Conservation (phyloP, 495 filamentous ascomycete species). For the Penicillium verhagenii region DNA sequence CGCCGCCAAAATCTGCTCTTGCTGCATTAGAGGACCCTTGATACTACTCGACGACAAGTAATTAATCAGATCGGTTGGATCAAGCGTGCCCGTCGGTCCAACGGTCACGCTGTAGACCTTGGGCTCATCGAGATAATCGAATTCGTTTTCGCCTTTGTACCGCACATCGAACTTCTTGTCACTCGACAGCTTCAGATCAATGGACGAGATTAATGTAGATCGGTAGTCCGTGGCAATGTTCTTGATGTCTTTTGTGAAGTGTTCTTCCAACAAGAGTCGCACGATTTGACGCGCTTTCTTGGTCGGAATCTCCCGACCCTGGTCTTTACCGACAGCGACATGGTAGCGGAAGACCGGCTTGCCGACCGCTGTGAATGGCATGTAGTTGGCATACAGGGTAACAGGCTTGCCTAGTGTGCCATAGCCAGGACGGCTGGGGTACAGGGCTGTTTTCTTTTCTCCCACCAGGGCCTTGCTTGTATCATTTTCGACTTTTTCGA, state of each 20-base stretch:
- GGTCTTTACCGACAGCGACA: conserved; percentile 26
- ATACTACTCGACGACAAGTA: conserved; percentile 54
- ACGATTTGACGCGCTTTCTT: conserved; percentile 57
- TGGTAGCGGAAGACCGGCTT: conserved; percentile 40
- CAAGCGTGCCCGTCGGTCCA: conserved; percentile 41
- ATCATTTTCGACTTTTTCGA: conserved; percentile 32
- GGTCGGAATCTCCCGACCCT: conserved; percentile 33
- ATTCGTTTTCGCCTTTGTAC: conserved; percentile 39
- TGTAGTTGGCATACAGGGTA: conserved; percentile 64
- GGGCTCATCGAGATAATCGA: conserved; percentile 37
- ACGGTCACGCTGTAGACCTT: conserved; percentile 47
- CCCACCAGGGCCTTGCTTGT: conserved; percentile 25
- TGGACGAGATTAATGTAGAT: conserved; percentile 44
- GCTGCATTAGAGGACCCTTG: conserved; percentile 36
- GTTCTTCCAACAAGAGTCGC: conserved; percentile 44
- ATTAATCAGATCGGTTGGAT: conserved; percentile 46
- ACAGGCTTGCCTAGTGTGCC: conserved; percentile 52
- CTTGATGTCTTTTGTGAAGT: conserved; percentile 24
- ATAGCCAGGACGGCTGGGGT: conserved; percentile 56
- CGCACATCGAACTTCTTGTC: conserved; percentile 33
- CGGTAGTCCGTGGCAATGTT: conserved; percentile 60
- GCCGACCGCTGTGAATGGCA: conserved; percentile 46
- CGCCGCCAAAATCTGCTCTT: conserved; percentile 44
- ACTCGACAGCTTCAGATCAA: conserved; percentile 30
- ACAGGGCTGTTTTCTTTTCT: conserved; percentile 16